Percentiles rank a stretch among this genome's conserved stretches.
These are phyloP conservation scores for Rasamsonia emersonii DNA, from an alignment of 2,329 filamentous ascomycete species.

Conservation along the genomic window DNA sequence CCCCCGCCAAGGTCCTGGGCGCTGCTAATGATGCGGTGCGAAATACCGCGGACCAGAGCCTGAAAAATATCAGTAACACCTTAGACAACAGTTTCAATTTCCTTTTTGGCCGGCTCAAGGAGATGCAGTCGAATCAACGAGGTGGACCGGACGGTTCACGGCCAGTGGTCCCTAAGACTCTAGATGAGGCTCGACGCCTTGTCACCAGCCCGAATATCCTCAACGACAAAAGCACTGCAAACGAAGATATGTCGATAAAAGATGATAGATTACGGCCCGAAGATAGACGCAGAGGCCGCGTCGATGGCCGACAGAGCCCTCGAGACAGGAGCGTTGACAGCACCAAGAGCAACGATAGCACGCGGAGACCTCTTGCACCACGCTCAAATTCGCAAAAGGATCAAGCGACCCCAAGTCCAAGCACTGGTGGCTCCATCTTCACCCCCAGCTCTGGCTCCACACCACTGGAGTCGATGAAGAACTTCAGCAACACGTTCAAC, in stretches of 20 bases:
- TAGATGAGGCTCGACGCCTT: constrained; percentile 86
- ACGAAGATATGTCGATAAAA: constrained; percentile 46
- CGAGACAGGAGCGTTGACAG: constrained; percentile 75
- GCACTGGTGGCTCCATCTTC: constrained; percentile 9
- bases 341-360: constrained; percentile 27
- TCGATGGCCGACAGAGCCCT: constrained; percentile 54
- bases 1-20: constrained; percentile 70
- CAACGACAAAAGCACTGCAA: constrained; percentile 44
- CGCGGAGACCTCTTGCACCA: constrained; percentile 27
- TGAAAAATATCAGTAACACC: constrained; percentile 86
- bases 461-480: constrained; percentile 73
- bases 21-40: constrained; percentile 78
- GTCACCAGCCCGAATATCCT: constrained; percentile 49
- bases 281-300: constrained; percentile 61
- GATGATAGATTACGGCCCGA: constrained; percentile 41
- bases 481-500: constrained; percentile 70
- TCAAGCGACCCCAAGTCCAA: constrained; percentile 11
- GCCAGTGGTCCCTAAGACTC: constrained; percentile 66
- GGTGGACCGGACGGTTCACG: constrained; percentile 29
- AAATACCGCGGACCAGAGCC: constrained; percentile 78
- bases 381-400: constrained; percentile 11
- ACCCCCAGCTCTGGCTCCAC: constrained; percentile 33
- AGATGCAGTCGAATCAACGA: constrained; percentile 46
- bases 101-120: constrained; percentile 76
- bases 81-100: constrained; percentile 92